Percentiles rank a stretch among this genome's conserved stretches.
phyloP scores from a whole-genome alignment of 2,329 filamentous ascomycete genomes.

The Pseudopyricularia javanii region DNA sequence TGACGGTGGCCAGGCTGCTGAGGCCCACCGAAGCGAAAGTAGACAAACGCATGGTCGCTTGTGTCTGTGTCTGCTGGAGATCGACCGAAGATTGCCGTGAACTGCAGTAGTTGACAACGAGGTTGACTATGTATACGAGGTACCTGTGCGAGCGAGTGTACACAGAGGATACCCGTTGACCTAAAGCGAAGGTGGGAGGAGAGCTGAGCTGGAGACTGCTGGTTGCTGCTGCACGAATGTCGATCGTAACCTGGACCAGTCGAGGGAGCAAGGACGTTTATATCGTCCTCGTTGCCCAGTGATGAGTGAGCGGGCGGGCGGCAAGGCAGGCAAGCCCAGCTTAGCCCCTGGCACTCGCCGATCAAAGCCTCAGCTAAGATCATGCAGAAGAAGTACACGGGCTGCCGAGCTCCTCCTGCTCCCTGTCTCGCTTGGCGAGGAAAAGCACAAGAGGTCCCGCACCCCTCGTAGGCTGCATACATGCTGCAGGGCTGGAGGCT shows the following conservation, averaged over 20 bases:
- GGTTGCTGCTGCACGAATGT: not conserved
- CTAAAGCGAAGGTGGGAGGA: not conserved
- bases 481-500: conserved; percentile 4
- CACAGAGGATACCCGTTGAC: not conserved
- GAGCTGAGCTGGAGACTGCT: not conserved
- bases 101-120: not conserved
- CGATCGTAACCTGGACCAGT: not conserved
- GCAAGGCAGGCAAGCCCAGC: no score
- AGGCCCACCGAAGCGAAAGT: conserved; percentile 4
- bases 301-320: not conserved
- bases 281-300: not conserved
- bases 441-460: not conserved
- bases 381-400: not conserved
- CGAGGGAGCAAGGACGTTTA: conserved; percentile 2
- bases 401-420: not conserved
- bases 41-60: conserved; percentile 2
- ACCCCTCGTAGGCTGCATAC: not conserved
- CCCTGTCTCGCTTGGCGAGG: not conserved
- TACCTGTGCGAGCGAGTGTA: conserved; percentile 1
- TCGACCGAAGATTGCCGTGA: not conserved
- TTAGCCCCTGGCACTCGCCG: not conserved
- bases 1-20: conserved; percentile 10
- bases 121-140: not conserved
- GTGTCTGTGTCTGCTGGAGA: not conserved
- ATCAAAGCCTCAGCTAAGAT: not conserved